phyloP scores from a whole-genome alignment of 2,329 filamentous ascomycete species.

The Pseudogymnoascus sp. region DNA sequence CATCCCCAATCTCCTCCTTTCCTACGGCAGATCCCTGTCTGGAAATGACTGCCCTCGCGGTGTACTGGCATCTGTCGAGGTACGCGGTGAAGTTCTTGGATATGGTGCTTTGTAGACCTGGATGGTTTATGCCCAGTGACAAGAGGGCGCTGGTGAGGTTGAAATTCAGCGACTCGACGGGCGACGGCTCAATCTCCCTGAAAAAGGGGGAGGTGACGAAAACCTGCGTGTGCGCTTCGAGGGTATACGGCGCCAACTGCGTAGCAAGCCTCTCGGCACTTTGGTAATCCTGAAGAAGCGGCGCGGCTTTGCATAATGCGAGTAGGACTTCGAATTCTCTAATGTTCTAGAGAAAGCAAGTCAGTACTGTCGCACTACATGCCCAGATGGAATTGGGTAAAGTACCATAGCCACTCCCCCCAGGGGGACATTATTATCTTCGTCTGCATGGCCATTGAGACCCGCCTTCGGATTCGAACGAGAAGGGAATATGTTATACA shows the following conservation, averaged over 20 bases:
- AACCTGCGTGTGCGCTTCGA: constrained; percentile 72
- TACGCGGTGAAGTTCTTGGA: constrained; percentile 64
- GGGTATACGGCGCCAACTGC: constrained; percentile 76
- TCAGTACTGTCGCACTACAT: constrained; percentile 15
- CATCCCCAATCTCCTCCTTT: constrained; percentile 38
- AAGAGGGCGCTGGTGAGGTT: constrained; percentile 75
- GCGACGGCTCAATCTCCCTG: constrained; percentile 74
- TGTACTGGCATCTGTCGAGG: constrained; percentile 60
- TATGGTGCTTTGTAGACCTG: constrained; percentile 58
- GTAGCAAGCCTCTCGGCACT: constrained; percentile 71
- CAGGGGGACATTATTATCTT: constrained; percentile 39
- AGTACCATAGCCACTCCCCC: constrained; percentile 55
- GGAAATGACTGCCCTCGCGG: constrained; percentile 48
- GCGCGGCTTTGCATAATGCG: constrained; percentile 83
- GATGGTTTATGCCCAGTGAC: constrained; percentile 68
- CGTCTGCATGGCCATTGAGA: constrained; percentile 41
- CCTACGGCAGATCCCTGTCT: constrained; percentile 49
- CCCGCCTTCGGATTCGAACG: constrained; percentile 31
- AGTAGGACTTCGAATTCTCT: constrained; percentile 88
- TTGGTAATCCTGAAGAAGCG: constrained; percentile 60
- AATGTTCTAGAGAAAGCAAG: constrained; percentile 52
- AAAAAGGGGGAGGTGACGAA: constrained; percentile 78
- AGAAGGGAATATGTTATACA: constrained; percentile 51
- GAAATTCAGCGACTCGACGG: constrained; percentile 76
- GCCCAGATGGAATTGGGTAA: background rate